Evolutionary conservation across 371 early-diverging fungal species (phyloP).

Genomic region (Syncephalastrum contaminatum): DNA sequence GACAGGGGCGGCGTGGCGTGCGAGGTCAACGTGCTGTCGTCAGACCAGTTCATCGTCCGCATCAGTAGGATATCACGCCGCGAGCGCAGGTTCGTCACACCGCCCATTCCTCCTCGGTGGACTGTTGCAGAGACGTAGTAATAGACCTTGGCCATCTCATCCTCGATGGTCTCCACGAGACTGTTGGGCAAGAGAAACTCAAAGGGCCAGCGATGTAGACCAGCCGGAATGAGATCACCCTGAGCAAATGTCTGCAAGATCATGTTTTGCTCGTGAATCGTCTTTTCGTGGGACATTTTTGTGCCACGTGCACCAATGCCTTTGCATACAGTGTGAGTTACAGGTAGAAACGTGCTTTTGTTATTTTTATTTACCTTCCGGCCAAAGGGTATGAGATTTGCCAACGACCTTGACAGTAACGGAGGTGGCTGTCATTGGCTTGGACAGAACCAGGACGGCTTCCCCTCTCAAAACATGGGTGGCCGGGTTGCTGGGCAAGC

Average conservation of each 20-base stretch:
- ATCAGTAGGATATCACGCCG: slow-evolving; percentile 38
- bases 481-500: slow-evolving; percentile 25
- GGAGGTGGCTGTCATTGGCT: slow-evolving; percentile 28
- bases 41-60: slow-evolving; percentile 36
- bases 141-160: slow-evolving; percentile 40
- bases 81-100: slow-evolving; percentile 15
- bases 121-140: slow-evolving; percentile 38
- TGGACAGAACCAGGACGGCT: slow-evolving; percentile 37
- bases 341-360: neutral
- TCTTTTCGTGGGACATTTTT: slow-evolving; percentile 43
- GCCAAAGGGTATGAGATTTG: slow-evolving; percentile 43
- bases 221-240: slow-evolving; percentile 22
- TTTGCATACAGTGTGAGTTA: neutral
- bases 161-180: slow-evolving; percentile 44
- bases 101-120: slow-evolving; percentile 31
- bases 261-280: slow-evolving; percentile 43
- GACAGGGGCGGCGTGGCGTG: slow-evolving; percentile 36
- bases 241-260: slow-evolving; percentile 30
- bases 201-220: slow-evolving; percentile 44
- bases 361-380: slow-evolving; percentile 38
- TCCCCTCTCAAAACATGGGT: slow-evolving; percentile 44
- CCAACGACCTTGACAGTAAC: slow-evolving; percentile 40
- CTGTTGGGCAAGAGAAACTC: slow-evolving; percentile 44
- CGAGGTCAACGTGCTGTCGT: slow-evolving; percentile 24
- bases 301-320: slow-evolving; percentile 38